Evolutionary conservation across 202 grass and related monocot species (phyloP).

Genomic region (Schoenoplectus tabernaemontani): DNA sequence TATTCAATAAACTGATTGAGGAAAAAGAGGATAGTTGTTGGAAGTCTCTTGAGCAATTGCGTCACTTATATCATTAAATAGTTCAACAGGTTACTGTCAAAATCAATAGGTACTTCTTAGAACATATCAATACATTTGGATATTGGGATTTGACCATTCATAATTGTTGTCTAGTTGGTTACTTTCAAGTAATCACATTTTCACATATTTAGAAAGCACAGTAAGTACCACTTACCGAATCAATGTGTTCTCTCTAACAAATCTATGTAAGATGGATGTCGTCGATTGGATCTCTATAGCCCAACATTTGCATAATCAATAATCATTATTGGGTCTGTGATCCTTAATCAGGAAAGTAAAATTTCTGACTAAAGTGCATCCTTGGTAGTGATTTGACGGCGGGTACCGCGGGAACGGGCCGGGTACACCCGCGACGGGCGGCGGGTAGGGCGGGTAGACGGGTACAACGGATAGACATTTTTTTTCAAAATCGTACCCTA

Average conservation of each 20-base stretch:
- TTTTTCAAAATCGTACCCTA: too few relatives aligned
- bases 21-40: background rate
- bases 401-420: too few relatives aligned
- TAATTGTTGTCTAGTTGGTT: background rate
- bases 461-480: too few relatives aligned
- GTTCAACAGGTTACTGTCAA: background rate
- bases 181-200: background rate
- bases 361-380: too few relatives aligned
- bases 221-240: background rate
- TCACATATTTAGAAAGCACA: background rate
- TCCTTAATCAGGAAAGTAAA: background rate
- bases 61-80: background rate
- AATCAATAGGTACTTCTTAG: background rate
- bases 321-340: background rate
- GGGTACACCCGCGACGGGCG: too few relatives aligned
- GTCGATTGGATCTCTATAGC: background rate
- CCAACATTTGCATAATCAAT: background rate
- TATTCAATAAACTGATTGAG: background rate
- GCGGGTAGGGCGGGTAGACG: too few relatives aligned
- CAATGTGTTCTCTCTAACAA: background rate
- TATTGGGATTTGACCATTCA: background rate
- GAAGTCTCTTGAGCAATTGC: background rate
- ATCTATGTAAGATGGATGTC: background rate
- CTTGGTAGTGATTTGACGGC: too few relatives aligned
- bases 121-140: background rate